Base-by-base conservation (phyloP, 345 rosid species). In the Melaleuca alternifolia region DNA sequence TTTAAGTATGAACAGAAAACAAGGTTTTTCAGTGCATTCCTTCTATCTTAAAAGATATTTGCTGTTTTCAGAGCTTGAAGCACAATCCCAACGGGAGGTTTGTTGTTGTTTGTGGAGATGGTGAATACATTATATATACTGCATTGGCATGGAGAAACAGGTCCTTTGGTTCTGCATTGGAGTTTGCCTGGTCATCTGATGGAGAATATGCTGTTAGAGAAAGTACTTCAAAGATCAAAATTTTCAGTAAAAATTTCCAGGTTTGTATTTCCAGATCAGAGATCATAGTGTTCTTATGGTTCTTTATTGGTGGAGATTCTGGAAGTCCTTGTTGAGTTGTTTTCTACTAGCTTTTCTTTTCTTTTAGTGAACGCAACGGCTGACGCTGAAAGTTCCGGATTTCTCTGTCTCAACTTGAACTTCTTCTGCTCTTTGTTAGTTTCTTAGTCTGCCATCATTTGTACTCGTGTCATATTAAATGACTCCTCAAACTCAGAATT, bases 131-230 rank as follows among this genome's bases (percentile, higher is more conserved):
- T 86, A 98, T 96, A 88, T 98, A 98, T 86, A 98, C 99, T 10
- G 99, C 99, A 88, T 87, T 98, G 85, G 99, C 99, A 48, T 98
- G 99, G 99, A 96, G 99, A 92, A 98, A 98, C 89, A 94, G 98
- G 92, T 98, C 99, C 75, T 98, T 96, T 93, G 99, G 99, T 85
- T 95, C 99, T 44, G 99, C 98, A 33, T 87, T 98, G 91, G 99
- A 98, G 91, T 95, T 96, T 46, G 98, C 91, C 84, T 98, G 99
- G 99, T 98, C 99, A 28, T 92, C 96, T 24, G 99, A 98, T 52
- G 99, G 99, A 84, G 99, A 98, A 90, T 98, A 93, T 93, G 99
- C 99, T 88, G 97, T 95, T 85, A 93, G 98, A 91, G 99, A 98
- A 92, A 98, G 98, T 89, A 92, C 99, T 83, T 94, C 99, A 87